These are phyloP conservation scores for Syzygium aqueum DNA, from an alignment of 345 rosid species.

Conservation along the genomic window DNA sequence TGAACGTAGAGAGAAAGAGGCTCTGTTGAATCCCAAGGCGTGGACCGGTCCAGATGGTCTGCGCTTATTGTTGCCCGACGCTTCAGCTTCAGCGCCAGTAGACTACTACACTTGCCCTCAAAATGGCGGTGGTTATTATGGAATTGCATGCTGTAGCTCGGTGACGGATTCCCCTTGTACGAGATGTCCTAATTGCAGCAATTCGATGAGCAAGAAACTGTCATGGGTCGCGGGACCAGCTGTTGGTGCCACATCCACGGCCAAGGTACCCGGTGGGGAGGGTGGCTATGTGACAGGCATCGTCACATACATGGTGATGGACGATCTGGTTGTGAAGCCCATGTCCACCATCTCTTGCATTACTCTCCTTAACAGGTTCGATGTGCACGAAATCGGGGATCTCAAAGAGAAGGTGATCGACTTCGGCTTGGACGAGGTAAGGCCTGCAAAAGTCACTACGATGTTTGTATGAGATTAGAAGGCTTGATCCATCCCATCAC, in stretches of 20 bases:
- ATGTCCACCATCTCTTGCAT: slow-evolving; percentile 1
- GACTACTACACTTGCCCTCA: background rate
- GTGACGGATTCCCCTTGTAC: background rate
- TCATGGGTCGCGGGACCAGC: background rate
- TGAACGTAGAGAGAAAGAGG: background rate
- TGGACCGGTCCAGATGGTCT: background rate
- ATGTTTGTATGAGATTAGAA: background rate
- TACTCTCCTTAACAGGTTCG: background rate
- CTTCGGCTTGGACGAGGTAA: background rate
- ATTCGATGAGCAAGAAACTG: background rate
- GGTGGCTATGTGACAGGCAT: background rate
- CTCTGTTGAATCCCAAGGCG: background rate
- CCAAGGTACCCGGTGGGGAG: background rate
- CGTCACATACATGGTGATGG: slow-evolving; percentile 1
- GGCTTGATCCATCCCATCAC: background rate
- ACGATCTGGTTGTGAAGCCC: background rate
- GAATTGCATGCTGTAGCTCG: background rate
- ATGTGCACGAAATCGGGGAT: background rate
- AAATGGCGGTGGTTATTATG: rapidly evolving
- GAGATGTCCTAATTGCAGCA: background rate
- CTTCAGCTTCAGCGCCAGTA: background rate
- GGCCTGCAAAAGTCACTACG: background rate
- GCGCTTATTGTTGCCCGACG: background rate
- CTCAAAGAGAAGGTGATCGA: background rate
- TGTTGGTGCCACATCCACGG: background rate